Evolutionary conservation across 164 flowering plant species (phyloP), one percentile per base, ranked within the genome.

Genomic region (Vitis rupestris): DNA sequence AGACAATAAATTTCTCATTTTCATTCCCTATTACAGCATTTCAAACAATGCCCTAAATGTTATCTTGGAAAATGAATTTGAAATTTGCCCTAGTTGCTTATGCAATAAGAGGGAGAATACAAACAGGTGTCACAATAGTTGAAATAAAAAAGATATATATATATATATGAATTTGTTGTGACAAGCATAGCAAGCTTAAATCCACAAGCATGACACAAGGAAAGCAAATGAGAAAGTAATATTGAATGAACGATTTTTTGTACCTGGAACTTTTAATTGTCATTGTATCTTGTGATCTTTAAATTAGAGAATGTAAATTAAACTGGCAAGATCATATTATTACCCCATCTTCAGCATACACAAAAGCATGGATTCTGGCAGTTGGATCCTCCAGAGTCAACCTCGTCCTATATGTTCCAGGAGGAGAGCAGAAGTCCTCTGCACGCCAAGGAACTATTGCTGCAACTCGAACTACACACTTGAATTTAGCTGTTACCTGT

Each of bases 311-410:
- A 49, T 27, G 11, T 49, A 27, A 59, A 49, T 19, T 10, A 19
- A 27, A 16, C 51, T 19, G n/a, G 30, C 8, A 19, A 52, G 12
- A 55, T 44, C 0, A 49, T 44, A 29, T 62, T 27, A 80, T 74
- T 82, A 90, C 97, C 90, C 86, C 98, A 79, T 94, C 93, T 69
- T 92, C 88, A 44, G 71, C 88, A 76, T 72, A 85, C 30, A 89
- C 31, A 65, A 61, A 83, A 53, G 97, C 92, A 74, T 87, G 92
- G 16, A 94, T 81, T 80, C 97, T 83, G 0, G 93, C 93, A 67
- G 98, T 94, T 47, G 97, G 88, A 68, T 92, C 97, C 78, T 94
- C 93, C 29, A 94, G 71, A 54, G 94, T 89, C 64, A 92, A 79
- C 73, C 90, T 82, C 37, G 89, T 54, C 73, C 90, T 78, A 67